These are phyloP conservation scores for Letharia lupina DNA, from an alignment of 495 filamentous ascomycete genomes.

Conservation along the genomic window DNA sequence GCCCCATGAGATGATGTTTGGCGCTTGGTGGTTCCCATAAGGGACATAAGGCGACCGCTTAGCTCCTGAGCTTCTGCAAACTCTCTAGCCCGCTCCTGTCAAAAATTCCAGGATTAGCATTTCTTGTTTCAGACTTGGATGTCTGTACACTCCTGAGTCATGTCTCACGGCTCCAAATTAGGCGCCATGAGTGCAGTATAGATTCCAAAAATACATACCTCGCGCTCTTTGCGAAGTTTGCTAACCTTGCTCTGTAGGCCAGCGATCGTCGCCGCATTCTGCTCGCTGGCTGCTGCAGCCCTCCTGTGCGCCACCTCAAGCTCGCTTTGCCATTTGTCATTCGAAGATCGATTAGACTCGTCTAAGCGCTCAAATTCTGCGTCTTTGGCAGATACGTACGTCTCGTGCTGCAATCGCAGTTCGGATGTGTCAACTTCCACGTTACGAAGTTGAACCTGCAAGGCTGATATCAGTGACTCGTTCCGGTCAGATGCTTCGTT, in stretches of 20 bases:
- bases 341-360: conserved; percentile 8
- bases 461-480: conserved; percentile 2
- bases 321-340: conserved; percentile 7
- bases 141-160: background rate
- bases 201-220: background rate
- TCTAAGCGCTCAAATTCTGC: conserved; percentile 6
- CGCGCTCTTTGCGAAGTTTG: conserved; percentile 9
- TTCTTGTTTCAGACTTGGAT: background rate
- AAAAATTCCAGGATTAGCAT: conserved; percentile 22
- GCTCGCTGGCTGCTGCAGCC: conserved; percentile 4
- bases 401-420: conserved; percentile 7
- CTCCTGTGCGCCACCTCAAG: background rate
- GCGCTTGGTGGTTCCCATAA: conserved; percentile 36
- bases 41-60: conserved; percentile 39
- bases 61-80: conserved; percentile 44
- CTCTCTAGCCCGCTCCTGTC: conserved; percentile 39
- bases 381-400: background rate
- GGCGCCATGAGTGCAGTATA: background rate
- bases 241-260: conserved; percentile 3
- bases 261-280: conserved; percentile 1
- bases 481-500: conserved; percentile 5
- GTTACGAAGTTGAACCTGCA: conserved; percentile 6
- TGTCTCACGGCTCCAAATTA: background rate
- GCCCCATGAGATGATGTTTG: background rate
- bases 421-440: conserved; percentile 3